These are phyloP conservation scores for Diaporthe sp. DNA, from an alignment of 2,329 filamentous ascomycete species.

Conservation along the genomic window DNA sequence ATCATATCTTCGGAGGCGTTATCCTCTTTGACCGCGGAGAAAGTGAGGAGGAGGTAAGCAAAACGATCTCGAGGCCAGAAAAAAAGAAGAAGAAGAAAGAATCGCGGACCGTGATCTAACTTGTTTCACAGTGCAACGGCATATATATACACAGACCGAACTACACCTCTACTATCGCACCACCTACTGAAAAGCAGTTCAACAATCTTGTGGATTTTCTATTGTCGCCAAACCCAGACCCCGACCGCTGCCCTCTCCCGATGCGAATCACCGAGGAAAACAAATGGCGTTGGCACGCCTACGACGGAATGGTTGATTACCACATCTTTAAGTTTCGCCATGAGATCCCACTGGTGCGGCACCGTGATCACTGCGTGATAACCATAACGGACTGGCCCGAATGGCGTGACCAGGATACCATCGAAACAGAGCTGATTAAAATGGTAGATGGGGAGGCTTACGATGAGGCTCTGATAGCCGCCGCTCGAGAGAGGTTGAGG, in stretches of 20 bases:
- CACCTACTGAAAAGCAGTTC: conserved; percentile 27
- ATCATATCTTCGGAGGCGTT: conserved; percentile 48
- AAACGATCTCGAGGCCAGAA: not conserved
- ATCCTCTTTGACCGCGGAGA: conserved; percentile 42
- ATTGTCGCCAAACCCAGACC: not conserved
- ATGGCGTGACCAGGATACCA: not conserved
- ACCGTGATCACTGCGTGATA: conserved; percentile 2
- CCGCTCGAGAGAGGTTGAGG: conserved; percentile 12
- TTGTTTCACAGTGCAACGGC: conserved; percentile 20
- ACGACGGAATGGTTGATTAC: not conserved
- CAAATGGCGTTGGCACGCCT: conserved; percentile 25
- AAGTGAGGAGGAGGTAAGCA: conserved; percentile 27
- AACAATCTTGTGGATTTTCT: conserved; percentile 18
- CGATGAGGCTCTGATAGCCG: conserved; percentile 1
- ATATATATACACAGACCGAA: conserved; percentile 9
- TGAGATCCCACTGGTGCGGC: not conserved
- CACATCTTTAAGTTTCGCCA: conserved; percentile 24
- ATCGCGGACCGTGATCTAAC: not conserved
- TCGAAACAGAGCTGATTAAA: not conserved
- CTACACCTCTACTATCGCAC: not conserved
- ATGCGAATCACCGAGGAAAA: conserved; percentile 18
- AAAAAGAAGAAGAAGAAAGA: not conserved
- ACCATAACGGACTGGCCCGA: conserved; percentile 15
- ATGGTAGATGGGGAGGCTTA: not conserved
- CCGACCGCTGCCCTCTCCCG: conserved; percentile 15